Percentiles rank a stretch among this genome's conserved stretches.
Conservation (phyloP, 1,139 yeast species). For the Geotrichum reessii region DNA sequence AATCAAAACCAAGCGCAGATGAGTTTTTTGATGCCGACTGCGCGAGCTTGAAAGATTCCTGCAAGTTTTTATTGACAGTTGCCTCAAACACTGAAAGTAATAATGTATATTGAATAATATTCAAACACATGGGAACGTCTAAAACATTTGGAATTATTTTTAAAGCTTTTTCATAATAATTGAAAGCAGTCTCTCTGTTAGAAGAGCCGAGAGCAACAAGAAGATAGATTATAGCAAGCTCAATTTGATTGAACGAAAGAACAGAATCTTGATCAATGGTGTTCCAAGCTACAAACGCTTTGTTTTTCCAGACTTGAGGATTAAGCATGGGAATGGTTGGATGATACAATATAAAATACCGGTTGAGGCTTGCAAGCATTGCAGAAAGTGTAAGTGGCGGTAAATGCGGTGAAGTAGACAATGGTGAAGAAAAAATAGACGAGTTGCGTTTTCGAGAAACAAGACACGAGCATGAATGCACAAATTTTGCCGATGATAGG, state of each 20-base stretch:
- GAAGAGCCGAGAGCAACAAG: constrained; percentile 23
- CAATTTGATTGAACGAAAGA: constrained; percentile 18
- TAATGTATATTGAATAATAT: constrained; percentile 5
- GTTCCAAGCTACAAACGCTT: constrained; percentile 25
- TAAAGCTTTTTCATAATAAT: constrained; percentile 4
- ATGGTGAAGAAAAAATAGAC: background rate
- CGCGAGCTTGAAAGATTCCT: constrained; percentile 1
- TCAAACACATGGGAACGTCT: constrained; percentile 8
- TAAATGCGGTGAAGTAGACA: background rate
- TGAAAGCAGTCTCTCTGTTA: constrained; percentile 9
- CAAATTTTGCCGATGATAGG: background rate
- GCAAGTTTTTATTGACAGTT: background rate
- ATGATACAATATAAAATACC: constrained; percentile 22
- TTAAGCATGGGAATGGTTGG: constrained; percentile 24
- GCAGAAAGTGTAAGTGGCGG: constrained; percentile 18
- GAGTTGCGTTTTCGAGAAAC: background rate
- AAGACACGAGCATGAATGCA: background rate
- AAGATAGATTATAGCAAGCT: constrained; percentile 25
- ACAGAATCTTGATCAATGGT: constrained; percentile 22
- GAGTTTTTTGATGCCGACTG: background rate
- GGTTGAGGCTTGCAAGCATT: constrained; percentile 24
- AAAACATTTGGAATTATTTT: constrained; percentile 8
- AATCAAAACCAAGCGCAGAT: background rate
- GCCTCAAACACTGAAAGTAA: background rate
- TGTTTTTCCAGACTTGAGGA: constrained; percentile 22